Conservation (phyloP, 495 filamentous ascomycete species). For the Aspergillus mulundensis region DNA sequence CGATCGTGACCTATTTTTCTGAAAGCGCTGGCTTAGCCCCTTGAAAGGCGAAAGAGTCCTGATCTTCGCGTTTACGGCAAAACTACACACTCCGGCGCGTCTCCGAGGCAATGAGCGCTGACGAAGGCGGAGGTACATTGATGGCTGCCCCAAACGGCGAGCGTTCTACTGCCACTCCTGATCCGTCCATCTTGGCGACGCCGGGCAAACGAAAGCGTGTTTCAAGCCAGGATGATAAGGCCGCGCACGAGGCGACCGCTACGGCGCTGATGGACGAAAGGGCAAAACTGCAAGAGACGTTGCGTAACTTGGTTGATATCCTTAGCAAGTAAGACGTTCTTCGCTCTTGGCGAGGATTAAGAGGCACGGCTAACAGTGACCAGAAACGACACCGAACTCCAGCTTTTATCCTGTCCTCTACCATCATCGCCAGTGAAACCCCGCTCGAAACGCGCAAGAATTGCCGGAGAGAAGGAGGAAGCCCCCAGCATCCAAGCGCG, state of each 20-base stretch:
- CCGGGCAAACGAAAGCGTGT: slow-evolving; percentile 46
- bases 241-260: slow-evolving; percentile 24
- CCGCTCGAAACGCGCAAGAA: slow-evolving; percentile 47
- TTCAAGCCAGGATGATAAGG: slow-evolving; percentile 38
- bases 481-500: slow-evolving; percentile 36
- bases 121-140: slow-evolving; percentile 34
- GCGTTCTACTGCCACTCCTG: slow-evolving; percentile 27
- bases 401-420: slow-evolving; percentile 41
- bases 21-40: not conserved
- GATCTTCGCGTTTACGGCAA: slow-evolving; percentile 24
- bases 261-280: slow-evolving; percentile 29
- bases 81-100: slow-evolving; percentile 24
- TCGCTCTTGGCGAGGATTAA: not conserved
- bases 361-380: slow-evolving; percentile 18
- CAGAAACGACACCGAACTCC: slow-evolving; percentile 42
- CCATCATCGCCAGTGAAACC: slow-evolving; percentile 41
- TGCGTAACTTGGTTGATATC: slow-evolving; percentile 39
- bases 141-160: slow-evolving; percentile 40
- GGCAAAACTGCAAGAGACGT: slow-evolving; percentile 35
- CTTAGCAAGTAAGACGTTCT: slow-evolving; percentile 28
- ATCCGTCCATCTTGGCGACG: slow-evolving; percentile 32
- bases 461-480: slow-evolving; percentile 36
- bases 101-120: slow-evolving; percentile 40
- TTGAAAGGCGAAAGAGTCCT: slow-evolving; percentile 5
- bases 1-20: slow-evolving; percentile 13